phyloP scores from a whole-genome alignment of 441 rosid species.

The Euphorbia corollata region DNA sequence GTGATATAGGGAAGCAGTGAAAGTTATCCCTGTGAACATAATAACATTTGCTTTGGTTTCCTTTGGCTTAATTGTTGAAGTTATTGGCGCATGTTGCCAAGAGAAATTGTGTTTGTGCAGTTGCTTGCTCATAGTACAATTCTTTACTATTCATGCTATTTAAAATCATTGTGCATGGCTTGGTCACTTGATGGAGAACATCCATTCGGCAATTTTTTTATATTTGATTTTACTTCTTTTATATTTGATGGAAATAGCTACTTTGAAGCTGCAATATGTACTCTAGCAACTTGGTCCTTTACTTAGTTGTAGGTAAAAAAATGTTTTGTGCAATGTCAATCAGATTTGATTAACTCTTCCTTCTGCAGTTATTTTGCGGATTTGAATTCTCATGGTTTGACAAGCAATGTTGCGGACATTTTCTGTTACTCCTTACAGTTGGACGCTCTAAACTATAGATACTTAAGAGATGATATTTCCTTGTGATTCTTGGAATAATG shows the following conservation, averaged over 20 bases:
- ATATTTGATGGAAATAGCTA: no score
- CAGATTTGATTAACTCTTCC: not conserved
- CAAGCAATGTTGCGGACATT: not conserved
- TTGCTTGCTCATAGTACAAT: conserved; percentile 3
- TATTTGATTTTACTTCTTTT: no score
- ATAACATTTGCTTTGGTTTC: conserved; percentile 7
- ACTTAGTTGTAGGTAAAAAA: not conserved
- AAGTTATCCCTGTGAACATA: not conserved
- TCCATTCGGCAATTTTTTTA: no score
- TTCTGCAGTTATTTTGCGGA: not conserved
- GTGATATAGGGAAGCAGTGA: not conserved
- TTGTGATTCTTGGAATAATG: not conserved
- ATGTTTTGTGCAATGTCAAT: not conserved
- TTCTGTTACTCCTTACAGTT: not conserved
- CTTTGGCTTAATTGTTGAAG: not conserved
- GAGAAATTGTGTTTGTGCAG: not conserved
- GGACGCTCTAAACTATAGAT: not conserved
- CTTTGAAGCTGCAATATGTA: not conserved
- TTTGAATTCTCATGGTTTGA: not conserved
- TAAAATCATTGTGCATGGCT: no score
- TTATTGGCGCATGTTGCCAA: not conserved
- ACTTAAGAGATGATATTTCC: not conserved
- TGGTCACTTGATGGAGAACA: no score
- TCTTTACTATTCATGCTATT: not conserved
- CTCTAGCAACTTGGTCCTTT: not conserved